Conservation (phyloP, 2,329 filamentous ascomycete genomes). For the Juglanconis oblonga region DNA sequence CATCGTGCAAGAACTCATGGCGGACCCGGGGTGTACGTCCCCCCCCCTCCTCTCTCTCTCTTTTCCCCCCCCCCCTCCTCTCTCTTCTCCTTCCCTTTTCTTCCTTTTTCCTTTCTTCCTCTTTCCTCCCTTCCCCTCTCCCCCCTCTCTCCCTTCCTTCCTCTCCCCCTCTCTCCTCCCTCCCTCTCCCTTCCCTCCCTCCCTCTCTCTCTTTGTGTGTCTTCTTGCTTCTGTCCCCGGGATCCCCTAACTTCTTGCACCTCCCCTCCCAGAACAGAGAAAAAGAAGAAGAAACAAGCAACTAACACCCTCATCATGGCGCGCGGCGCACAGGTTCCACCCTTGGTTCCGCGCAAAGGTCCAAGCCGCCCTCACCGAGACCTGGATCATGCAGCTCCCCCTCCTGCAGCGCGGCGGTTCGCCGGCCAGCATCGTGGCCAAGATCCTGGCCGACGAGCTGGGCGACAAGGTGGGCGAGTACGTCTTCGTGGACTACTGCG, state of each 20-base stretch:
- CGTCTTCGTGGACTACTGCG: constrained; percentile 73
- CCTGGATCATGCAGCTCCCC: constrained; percentile 61
- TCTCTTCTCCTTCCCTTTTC: not conserved
- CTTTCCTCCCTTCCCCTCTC: no score
- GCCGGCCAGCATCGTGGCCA: constrained; percentile 60
- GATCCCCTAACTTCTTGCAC: no score
- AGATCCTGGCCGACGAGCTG: constrained; percentile 51
- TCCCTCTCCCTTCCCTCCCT: no score
- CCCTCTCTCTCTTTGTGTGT: not conserved
- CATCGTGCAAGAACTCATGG: constrained; percentile 43
- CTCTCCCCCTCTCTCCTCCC: no score
- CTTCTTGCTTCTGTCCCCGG: no score
- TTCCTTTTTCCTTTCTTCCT: no score
- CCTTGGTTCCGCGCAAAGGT: constrained; percentile 61
- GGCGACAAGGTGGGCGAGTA: constrained; percentile 46
- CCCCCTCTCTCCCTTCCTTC: no score
- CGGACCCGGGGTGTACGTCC: constrained; percentile 34
- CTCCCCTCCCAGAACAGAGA: no score
- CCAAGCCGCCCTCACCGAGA: constrained; percentile 61
- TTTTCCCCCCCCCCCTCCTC: not conserved
- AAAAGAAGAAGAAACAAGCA: no score
- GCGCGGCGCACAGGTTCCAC: constrained; percentile 65
- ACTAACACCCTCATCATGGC: no score
- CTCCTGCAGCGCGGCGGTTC: constrained; percentile 50
- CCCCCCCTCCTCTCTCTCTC: not conserved